A percentile compares a stretch with the other conserved stretches of the same genome.
phyloP scores from a whole-genome alignment of 2,329 filamentous ascomycete genomes.

The Claviceps paspali region DNA sequence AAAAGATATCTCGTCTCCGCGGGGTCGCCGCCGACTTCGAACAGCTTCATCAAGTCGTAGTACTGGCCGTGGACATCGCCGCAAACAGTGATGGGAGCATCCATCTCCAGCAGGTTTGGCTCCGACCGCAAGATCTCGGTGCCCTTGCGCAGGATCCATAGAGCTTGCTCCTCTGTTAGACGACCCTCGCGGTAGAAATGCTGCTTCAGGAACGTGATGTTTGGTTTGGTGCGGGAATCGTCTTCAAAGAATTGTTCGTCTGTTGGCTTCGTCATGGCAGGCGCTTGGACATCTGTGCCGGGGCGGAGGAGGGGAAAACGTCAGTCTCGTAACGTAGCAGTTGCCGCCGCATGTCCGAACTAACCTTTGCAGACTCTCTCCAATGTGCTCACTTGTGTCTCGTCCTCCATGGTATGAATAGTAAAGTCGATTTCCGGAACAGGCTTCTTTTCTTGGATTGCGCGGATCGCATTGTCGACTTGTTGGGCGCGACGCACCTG shows the following conservation, averaged over 20 bases:
- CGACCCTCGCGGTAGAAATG: constrained; percentile 97
- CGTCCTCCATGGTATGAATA: constrained; percentile 96
- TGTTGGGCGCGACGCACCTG: constrained; percentile 40
- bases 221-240: constrained; percentile 71
- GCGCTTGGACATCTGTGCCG: constrained; percentile 83
- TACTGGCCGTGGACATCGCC: constrained; percentile 98
- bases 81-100: constrained; percentile 95
- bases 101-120: constrained; percentile 96
- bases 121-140: constrained; percentile 78
- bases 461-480: constrained; percentile 81
- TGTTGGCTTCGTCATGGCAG: constrained; percentile 80
- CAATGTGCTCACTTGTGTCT: constrained; percentile 81
- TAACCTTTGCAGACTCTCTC: constrained; percentile 98
- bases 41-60: constrained; percentile 98
- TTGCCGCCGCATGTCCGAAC: no score
- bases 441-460: constrained; percentile 88
- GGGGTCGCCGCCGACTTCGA: constrained; percentile 94
- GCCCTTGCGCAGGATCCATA: constrained; percentile 85
- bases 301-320: not conserved
- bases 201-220: constrained; percentile 89
- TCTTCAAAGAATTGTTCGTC: constrained; percentile 92
- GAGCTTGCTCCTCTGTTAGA: constrained; percentile 88
- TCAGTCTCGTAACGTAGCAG: constrained; percentile 7
- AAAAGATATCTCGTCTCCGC: constrained; percentile 95
- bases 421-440: constrained; percentile 97